Evolutionary conservation across 306 rosid genomes (phyloP).

Genomic region (Sindora glabra): DNA sequence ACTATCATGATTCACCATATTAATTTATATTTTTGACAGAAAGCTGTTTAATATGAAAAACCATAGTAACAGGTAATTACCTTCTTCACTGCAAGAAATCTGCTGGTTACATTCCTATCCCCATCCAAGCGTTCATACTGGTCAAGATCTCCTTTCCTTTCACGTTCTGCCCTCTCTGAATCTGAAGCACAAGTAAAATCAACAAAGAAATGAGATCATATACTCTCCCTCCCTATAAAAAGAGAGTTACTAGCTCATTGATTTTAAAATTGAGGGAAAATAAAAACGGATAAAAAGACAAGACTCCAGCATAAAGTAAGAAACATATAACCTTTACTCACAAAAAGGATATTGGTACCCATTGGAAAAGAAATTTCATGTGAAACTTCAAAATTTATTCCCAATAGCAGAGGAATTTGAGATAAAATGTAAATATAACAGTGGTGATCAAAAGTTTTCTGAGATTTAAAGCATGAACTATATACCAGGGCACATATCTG

Average conservation of each 20-base stretch:
- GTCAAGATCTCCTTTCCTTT: slow-evolving; percentile 98
- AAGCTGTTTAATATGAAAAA: background rate
- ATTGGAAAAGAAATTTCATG: too few relatives aligned
- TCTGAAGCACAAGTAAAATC: slow-evolving; percentile 41
- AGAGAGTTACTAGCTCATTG: background rate
- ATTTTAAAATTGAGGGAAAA: background rate
- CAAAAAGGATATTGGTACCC: slow-evolving; percentile 2
- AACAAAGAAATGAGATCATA: slow-evolving; percentile 1
- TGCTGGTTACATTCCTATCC: slow-evolving; percentile 84
- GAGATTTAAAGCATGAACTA: slow-evolving; percentile 20
- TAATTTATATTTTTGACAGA: background rate
- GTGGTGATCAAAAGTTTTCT: slow-evolving; percentile 10
- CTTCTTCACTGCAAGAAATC: slow-evolving; percentile 88
- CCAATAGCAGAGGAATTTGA: too few relatives aligned
- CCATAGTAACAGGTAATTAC: slow-evolving; percentile 30
- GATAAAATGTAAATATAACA: slow-evolving; percentile 16
- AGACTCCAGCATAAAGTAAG: background rate
- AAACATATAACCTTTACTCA: background rate
- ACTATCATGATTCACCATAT: slow-evolving; percentile 39
- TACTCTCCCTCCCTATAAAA: background rate
- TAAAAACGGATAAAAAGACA: too few relatives aligned
- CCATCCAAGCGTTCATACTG: slow-evolving; percentile 86
- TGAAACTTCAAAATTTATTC: too few relatives aligned
- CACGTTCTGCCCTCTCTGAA: slow-evolving; percentile 89
- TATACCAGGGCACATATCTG: slow-evolving; percentile 97